These are phyloP conservation scores for Scenedesmus sp. DNA, from an alignment of 163 green algal species.

Conservation along the genomic window DNA sequence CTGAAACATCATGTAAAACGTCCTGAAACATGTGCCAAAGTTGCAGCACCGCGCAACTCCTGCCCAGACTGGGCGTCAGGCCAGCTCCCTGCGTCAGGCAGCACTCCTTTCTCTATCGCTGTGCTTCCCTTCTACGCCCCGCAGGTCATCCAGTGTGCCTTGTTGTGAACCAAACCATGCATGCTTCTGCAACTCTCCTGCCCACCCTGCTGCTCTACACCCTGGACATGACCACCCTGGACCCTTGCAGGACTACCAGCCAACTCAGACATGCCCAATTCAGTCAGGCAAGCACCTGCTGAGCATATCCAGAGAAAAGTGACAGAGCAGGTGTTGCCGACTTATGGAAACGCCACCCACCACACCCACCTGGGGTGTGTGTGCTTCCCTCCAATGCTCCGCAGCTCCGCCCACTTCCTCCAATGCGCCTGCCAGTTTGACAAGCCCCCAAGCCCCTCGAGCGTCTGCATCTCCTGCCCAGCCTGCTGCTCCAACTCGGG, in stretches of 20 bases:
- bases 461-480: constrained; percentile 19
- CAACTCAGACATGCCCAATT: background rate
- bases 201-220: background rate
- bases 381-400: constrained; percentile 15
- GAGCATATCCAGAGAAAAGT: background rate
- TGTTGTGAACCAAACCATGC: background rate
- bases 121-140: constrained; percentile 13
- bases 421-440: constrained; percentile 39
- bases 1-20: too few species aligned
- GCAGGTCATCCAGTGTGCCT: constrained; percentile 41
- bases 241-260: background rate
- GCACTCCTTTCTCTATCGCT: too few species aligned
- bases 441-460: constrained; percentile 19
- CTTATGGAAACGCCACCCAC: background rate
- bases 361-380: constrained; percentile 37
- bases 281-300: background rate
- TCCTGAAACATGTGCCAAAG: too few species aligned
- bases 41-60: too few species aligned
- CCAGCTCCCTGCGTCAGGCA: too few species aligned
- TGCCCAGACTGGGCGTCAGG: too few species aligned
- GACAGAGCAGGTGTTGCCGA: background rate
- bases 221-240: too few species aligned
- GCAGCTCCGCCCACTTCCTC: constrained; percentile 40
- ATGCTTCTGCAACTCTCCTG: constrained; percentile 19
- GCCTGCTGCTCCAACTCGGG: constrained; percentile 22